Percentiles rank a stretch among this genome's conserved stretches.
Conservation (phyloP, 2,329 filamentous ascomycete genomes). For the Cladosporium sp. region DNA sequence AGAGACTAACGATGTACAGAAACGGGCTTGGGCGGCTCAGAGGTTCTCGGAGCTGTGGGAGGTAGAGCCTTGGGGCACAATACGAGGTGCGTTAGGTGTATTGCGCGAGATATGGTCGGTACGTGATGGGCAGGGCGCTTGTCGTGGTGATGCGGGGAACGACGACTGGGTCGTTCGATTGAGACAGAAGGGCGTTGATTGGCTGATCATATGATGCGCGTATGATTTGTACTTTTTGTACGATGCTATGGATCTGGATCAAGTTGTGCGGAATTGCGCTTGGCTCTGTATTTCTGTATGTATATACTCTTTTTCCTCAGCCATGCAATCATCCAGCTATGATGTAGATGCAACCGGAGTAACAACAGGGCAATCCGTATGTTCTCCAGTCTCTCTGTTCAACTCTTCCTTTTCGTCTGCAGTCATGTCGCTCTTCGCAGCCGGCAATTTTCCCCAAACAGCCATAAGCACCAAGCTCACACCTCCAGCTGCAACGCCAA, state of each 20-base stretch:
- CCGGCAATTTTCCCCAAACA: constrained; percentile 36
- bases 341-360: too few species aligned
- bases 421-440: constrained; percentile 54
- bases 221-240: too few species aligned
- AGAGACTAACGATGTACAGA: constrained; percentile 46
- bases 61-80: constrained; percentile 36
- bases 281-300: too few species aligned
- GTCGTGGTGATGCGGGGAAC: neutral
- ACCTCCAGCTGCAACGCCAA: constrained; percentile 29
- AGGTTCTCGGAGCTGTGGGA: constrained; percentile 35
- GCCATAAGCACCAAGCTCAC: constrained; percentile 33
- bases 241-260: too few species aligned
- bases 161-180: constrained; percentile 11
- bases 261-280: too few species aligned
- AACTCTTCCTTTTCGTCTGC: constrained; percentile 46
- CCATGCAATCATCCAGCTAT: too few species aligned
- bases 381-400: neutral
- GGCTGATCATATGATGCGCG: constrained; percentile 14
- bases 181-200: constrained; percentile 12
- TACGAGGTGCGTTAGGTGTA: constrained; percentile 33
- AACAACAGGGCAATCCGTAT: too few species aligned
- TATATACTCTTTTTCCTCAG: too few species aligned
- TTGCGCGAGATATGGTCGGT: constrained; percentile 33
- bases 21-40: constrained; percentile 50
- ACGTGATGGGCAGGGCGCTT: neutral